Conservation (phyloP, 441 rosid species). For the Syzygium malaccense region DNA sequence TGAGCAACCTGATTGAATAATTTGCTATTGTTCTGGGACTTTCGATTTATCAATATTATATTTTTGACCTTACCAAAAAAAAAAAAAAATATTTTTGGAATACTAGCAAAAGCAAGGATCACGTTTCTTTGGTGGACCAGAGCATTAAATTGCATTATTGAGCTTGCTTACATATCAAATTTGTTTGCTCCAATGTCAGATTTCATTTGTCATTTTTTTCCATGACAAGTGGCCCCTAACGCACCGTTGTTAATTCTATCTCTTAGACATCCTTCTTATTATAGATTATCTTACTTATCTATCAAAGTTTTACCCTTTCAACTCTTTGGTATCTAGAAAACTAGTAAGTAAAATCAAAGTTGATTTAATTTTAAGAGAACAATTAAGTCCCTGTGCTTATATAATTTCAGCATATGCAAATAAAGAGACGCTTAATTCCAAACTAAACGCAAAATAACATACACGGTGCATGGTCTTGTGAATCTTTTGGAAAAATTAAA, state of each 20-base stretch:
- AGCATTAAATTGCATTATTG: neutral
- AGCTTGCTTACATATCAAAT: neutral
- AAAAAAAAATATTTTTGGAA: neutral
- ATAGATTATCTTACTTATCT: neutral
- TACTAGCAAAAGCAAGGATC: neutral
- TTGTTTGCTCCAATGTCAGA: neutral
- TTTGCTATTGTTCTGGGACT: neutral
- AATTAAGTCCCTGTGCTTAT: neutral
- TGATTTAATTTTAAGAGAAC: neutral
- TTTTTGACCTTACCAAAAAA: too few relatives aligned
- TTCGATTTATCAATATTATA: neutral
- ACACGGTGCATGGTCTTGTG: fast-evolving
- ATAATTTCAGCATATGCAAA: neutral
- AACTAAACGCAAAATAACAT: neutral
- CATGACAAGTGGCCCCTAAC: neutral
- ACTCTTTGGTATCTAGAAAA: neutral
- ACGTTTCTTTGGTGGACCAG: neutral
- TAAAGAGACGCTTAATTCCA: neutral
- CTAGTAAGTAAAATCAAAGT: neutral
- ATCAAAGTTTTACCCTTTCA: neutral
- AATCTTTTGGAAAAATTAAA: neutral
- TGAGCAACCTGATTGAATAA: neutral
- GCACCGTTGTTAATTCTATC: neutral
- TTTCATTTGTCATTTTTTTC: neutral
- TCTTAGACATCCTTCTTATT: neutral